Evolutionary conservation across 352 stramenopile genomes (phyloP), one percentile per base, ranked within the genome.

Genomic region (Globisporangium spiculum): DNA sequence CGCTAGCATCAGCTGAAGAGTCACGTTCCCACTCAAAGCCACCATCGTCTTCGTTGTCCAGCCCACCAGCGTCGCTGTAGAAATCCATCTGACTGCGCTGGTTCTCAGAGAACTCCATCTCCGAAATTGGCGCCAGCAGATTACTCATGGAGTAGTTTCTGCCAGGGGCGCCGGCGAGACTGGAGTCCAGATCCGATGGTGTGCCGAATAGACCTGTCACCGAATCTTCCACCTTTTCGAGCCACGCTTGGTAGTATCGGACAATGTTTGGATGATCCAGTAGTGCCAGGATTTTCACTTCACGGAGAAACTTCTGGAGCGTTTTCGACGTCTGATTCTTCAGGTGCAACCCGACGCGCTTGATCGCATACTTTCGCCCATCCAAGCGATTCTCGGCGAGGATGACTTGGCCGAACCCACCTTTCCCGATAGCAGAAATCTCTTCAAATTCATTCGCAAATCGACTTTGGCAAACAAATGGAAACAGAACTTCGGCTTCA

Each of bases 261-360:
- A 98, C 93, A 59, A 98, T 96, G 77, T 98, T 98, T 1, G 89
- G 79, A 80, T 98, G 93, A 74, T 98, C 93, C 38, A 98, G 75
- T 44, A 94, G 66, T 3, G 92, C 93, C 34, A 98, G 70, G 74
- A 97, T 97, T 65, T 97, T 94, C 7, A 98, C 92, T 77, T 98
- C 95, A 3, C 95, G 84, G 54, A 98, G 76, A 46, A 98, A 97
- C 60, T 96, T 92, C 75, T 98, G 92, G 44, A 98, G 76, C 38
- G 94, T 97, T 73, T 94, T 93, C 26, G 88, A 96, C 14, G 90
- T 96, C 63, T 95, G 87, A 61, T 93, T 88, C 67, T 92, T 91
- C 36, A 95, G 62, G 60, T 91, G 85, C 5, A 93, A 70, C n/a
- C 85, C 87, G 24, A 95, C 84, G 44, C 87, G 83, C 74, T 98